Conservation (phyloP, 2,329 filamentous ascomycete species). For the Aspergillus flavus region DNA sequence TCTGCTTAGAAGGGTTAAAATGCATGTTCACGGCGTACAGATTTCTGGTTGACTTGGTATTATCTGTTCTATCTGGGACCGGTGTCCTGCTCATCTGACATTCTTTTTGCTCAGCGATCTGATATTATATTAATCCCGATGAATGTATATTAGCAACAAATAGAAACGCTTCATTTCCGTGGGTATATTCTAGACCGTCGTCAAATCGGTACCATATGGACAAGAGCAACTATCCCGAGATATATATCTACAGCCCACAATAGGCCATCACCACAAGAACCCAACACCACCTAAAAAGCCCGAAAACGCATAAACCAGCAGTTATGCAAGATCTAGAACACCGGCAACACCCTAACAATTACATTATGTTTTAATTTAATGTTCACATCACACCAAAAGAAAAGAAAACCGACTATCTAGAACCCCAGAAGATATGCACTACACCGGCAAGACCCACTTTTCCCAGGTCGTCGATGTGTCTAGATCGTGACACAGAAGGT, state of each 20-base stretch:
- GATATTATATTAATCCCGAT: neutral
- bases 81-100: neutral
- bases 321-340: no score
- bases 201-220: neutral
- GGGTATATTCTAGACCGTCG: neutral
- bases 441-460: neutral
- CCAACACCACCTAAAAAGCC: no score
- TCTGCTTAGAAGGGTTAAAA: slow-evolving; percentile 2
- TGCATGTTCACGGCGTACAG: neutral
- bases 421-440: neutral
- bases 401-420: neutral
- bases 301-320: no score
- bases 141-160: neutral
- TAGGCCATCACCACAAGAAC: no score
- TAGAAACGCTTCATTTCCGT: neutral
- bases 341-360: no score
- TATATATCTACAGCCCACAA: neutral
- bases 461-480: neutral
- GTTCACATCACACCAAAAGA: neutral
- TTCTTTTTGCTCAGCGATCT: neutral
- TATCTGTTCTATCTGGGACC: neutral
- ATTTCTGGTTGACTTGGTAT: neutral
- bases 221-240: neutral
- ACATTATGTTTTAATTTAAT: no score
- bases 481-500: neutral